Base-by-base conservation (phyloP, 176 grass and related monocot genomes). In the Luzula sylvatica region DNA sequence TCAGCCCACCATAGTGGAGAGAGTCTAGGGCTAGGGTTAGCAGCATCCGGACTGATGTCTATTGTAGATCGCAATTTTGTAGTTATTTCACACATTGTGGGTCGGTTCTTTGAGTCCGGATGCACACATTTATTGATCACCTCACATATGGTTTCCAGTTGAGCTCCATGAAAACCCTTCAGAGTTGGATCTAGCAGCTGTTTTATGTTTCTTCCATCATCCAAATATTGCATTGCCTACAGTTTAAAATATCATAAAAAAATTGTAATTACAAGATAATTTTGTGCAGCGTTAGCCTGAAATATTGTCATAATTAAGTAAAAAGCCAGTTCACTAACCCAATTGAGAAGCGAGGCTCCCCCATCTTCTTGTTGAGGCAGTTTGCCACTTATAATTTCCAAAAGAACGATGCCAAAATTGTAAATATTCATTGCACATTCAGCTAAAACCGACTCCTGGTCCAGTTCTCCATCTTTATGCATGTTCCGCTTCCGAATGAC, bases 1-100 rank as follows among this genome's bases (percentile, higher is more conserved):
- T 95, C 90, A 9, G 90, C 90, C 90, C 90, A 95, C 90, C 90
- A 88, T 20, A 95, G 90, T 12, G 90, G 90, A 17, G 84, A 76
- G 17, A 86, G 67, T 54, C 90, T 81, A 3, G 90, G n/a, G n/a
- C n/a, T n/a, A n/a, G n/a, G 84, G 24, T 59, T 56, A 3, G 90
- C 90, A 40, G 70, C 70, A 42, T 95, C 90, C 0, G 90, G 90
- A 13, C 80, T 70, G 65, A 95, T 73, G 42, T 40, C 42, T 18
- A 88, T 67, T 22, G 62, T 25, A 13, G 15, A 18, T 62, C 63
- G 75, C 47, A 95, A 55, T 40, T 69, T 88, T 13, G 50, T 42
- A 4, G 65, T 78, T n/a, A 86, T 62, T 14, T 88, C 79, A 42
- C 39, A 42, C 74, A 95, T 88, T 9, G 71, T 60, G 19, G 77